Percentiles rank a stretch among this genome's conserved stretches.
Conservation (phyloP, 2,329 filamentous ascomycete genomes). For the Esteya vermicola region DNA sequence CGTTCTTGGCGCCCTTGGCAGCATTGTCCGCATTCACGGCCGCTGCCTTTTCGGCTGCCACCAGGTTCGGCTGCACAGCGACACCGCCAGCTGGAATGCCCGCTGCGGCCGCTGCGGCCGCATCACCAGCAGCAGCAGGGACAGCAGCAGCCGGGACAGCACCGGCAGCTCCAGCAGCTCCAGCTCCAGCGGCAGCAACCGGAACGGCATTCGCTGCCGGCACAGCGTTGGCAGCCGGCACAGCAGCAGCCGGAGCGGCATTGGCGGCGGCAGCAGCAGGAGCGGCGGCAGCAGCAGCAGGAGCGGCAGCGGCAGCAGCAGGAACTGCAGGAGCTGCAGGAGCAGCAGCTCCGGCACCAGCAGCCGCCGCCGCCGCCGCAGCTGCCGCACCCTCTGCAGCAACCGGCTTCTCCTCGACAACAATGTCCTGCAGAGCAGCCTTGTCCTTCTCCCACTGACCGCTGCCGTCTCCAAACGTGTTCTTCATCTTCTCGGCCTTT, state of each 20-base stretch:
- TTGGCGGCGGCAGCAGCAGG: background rate
- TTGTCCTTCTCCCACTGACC: conserved; percentile 87
- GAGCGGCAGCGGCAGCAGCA: background rate
- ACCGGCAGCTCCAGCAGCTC: background rate
- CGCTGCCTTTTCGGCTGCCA: conserved; percentile 4
- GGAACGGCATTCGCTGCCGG: background rate
- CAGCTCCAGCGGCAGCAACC: background rate
- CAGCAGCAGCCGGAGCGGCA: conserved; percentile 1
- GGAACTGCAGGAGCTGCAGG: conserved; percentile 1
- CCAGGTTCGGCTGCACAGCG: background rate
- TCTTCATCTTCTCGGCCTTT: conserved; percentile 62
- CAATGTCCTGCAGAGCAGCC: conserved; percentile 56
- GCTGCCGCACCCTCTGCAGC: conserved; percentile 16
- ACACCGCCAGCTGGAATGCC: background rate
- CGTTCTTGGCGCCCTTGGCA: conserved; percentile 3
- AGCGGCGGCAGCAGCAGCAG: background rate
- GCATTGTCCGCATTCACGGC: background rate
- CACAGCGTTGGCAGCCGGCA: background rate
- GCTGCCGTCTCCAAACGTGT: conserved; percentile 62
- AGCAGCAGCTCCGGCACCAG: background rate
- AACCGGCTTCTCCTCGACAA: conserved; percentile 34
- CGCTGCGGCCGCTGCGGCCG: conserved; percentile 1
- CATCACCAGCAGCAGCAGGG: background rate
- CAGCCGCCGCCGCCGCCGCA: conserved; percentile 5
- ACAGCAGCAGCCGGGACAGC: background rate